Conservation (phyloP, 208 protist genomes). For the Kentomonas sorsogonicus region DNA sequence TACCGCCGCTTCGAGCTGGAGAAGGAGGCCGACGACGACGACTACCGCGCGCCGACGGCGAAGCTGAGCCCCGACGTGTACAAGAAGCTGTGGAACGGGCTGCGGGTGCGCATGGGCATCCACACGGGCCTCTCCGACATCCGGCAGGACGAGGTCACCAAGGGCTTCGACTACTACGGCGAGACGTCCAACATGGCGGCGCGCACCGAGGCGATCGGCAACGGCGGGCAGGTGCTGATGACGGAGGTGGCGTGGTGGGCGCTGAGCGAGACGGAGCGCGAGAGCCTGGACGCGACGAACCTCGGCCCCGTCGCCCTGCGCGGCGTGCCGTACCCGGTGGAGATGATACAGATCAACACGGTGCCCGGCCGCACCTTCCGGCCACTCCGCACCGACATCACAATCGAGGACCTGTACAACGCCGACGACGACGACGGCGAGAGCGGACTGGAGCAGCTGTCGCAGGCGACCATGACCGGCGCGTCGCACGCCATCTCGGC, state of each 20-base stretch:
- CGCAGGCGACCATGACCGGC: slow-evolving; percentile 16
- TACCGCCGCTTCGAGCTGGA: slow-evolving; percentile 42
- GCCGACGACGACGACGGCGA: slow-evolving; percentile 12
- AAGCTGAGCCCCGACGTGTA: slow-evolving; percentile 31
- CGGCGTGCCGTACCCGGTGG: slow-evolving; percentile 45
- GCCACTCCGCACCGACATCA: slow-evolving; percentile 36
- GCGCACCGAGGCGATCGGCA: slow-evolving; percentile 63
- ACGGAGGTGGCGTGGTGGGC: slow-evolving; percentile 37
- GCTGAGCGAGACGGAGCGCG: slow-evolving; percentile 28
- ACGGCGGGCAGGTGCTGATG: slow-evolving; percentile 71
- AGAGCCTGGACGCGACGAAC: slow-evolving; percentile 8
- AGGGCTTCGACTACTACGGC: slow-evolving; percentile 80
- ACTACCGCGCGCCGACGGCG: slow-evolving; percentile 22
- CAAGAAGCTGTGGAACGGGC: slow-evolving; percentile 40
- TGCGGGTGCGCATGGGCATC: slow-evolving; percentile 53
- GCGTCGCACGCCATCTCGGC: slow-evolving; percentile 15
- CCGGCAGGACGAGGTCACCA: slow-evolving; percentile 45
- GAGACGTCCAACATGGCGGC: slow-evolving; percentile 75
- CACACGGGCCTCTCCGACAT: slow-evolving; percentile 68
- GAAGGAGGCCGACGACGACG: slow-evolving; percentile 14
- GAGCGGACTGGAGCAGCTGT: slow-evolving; percentile 22
- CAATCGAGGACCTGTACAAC: slow-evolving; percentile 15
- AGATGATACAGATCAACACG: slow-evolving; percentile 55
- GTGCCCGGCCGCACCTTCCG: slow-evolving; percentile 37
- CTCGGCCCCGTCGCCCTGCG: slow-evolving; percentile 40